Evolutionary conservation across 495 filamentous ascomycete species (phyloP), one percentile per base, ranked within the genome.

Genomic region (Penicillium macrosclerotiorum): DNA sequence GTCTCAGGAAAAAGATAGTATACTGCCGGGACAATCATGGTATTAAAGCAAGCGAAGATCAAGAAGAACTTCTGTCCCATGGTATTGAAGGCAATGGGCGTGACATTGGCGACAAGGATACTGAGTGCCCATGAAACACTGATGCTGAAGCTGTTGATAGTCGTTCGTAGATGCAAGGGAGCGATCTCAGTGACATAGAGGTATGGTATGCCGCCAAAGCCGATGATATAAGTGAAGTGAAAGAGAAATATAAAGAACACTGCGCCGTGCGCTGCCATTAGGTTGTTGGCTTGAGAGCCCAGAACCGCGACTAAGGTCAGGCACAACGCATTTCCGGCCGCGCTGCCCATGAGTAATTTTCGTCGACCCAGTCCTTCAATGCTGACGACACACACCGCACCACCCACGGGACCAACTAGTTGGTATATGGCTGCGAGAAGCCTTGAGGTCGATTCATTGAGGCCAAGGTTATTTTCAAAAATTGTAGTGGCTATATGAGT

Each of bases 1-100:
- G 81, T 84, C 59, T 84, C 82, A 3, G 79, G 81, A 55, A 77
- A 82, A 29, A 72, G 47, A 41, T 82, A 73, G 56, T 80, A 85
- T 17, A 84, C 70, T 18, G 79, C 63, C 1, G 78, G 78, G 0
- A 83, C 67, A 62, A 85, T 84, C 16, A 70, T 47, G 17, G 67
- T 67, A 57, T 84, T 84, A 57, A 82, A 76, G 9, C 74, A 68
- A 5, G 59, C 57, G 26, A 57, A 62, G 3, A 62, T 30, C 12
- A 59, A 39, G 17, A 59, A 62, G 37, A 50, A 62, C 27, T 37
- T 39, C 35, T 55, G 55, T 2, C 48, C 52, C 33, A 62, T 59
- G 1, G 8, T 29, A 13, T 49, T 45, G 36, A 62, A 55, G 14
- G 51, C 58, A 19, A 59, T 47, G 6, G 55, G 58, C 1, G 58